These are phyloP conservation scores for Graphilbum ipis-grandicollis DNA, from an alignment of 2,329 filamentous ascomycete species.

Conservation along the genomic window DNA sequence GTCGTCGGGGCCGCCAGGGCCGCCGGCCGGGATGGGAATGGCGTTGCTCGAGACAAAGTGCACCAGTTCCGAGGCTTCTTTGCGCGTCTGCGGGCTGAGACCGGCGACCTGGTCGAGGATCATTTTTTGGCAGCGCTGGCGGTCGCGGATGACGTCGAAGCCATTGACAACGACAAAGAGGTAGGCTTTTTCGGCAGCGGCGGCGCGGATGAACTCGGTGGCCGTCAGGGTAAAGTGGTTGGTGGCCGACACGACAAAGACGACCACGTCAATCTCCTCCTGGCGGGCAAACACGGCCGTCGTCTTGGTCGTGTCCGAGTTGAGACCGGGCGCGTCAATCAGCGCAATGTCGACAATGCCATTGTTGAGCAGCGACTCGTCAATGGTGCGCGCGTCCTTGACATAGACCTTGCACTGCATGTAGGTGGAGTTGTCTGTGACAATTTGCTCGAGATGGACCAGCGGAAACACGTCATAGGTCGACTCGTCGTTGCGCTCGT, in stretches of 20 bases:
- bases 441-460: slow-evolving; percentile 68
- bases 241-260: slow-evolving; percentile 92
- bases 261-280: slow-evolving; percentile 96
- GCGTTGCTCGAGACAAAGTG: slow-evolving; percentile 98
- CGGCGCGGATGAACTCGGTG: slow-evolving; percentile 94
- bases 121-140: slow-evolving; percentile 78
- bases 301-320: slow-evolving; percentile 91
- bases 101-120: slow-evolving; percentile 77
- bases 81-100: slow-evolving; percentile 83
- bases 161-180: slow-evolving; percentile 99
- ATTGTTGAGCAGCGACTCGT: slow-evolving; percentile 90
- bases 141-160: slow-evolving; percentile 85
- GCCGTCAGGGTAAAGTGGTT: slow-evolving; percentile 97
- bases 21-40: slow-evolving; percentile 52
- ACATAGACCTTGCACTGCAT: slow-evolving; percentile 96
- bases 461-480: slow-evolving; percentile 81
- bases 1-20: slow-evolving; percentile 36
- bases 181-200: slow-evolving; percentile 91
- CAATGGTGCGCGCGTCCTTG: slow-evolving; percentile 72
- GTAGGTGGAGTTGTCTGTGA: slow-evolving; percentile 74
- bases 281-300: slow-evolving; percentile 94
- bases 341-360: slow-evolving; percentile 95
- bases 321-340: slow-evolving; percentile 90
- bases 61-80: slow-evolving; percentile 81
- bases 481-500: slow-evolving; percentile 80